phyloP scores from a whole-genome alignment of 352 stramenopile genomes.

The Phytopythium kandeliae region DNA sequence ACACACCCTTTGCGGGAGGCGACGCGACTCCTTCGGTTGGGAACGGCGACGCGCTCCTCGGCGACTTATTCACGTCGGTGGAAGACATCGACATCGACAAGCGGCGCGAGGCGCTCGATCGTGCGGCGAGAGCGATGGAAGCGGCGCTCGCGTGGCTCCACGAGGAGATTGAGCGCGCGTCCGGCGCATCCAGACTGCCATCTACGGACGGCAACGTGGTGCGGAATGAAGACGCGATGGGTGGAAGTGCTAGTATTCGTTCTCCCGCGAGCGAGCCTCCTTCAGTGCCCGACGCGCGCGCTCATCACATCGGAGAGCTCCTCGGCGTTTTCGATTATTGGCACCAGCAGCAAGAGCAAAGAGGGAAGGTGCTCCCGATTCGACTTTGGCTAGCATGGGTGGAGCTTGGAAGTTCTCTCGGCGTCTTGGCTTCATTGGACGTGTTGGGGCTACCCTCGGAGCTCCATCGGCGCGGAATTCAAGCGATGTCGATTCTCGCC shows the following conservation, averaged over 20 bases:
- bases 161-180: slow-evolving; percentile 1
- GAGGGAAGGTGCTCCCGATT: slow-evolving; percentile 2
- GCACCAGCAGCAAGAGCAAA: slow-evolving; percentile 8
- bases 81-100: not conserved
- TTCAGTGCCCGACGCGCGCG: not conserved
- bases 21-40: not conserved
- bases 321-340: slow-evolving; percentile 16
- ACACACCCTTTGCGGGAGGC: not conserved
- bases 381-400: slow-evolving; percentile 26
- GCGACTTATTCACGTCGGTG: not conserved
- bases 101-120: slow-evolving; percentile 3
- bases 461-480: not conserved
- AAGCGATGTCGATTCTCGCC: not conserved
- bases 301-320: slow-evolving; percentile 1
- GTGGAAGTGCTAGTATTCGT: not conserved
- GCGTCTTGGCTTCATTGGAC: slow-evolving; percentile 5
- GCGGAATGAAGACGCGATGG: not conserved
- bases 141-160: slow-evolving; percentile 14
- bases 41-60: not conserved
- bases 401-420: slow-evolving; percentile 19
- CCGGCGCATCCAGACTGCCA: not conserved
- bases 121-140: slow-evolving; percentile 6
- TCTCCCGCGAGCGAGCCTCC: not conserved
- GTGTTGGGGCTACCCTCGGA: not conserved
- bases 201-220: not conserved